These are phyloP conservation scores for Sarcodon sp. DNA, from an alignment of 768 basidiomycete species.

Conservation along the genomic window DNA sequence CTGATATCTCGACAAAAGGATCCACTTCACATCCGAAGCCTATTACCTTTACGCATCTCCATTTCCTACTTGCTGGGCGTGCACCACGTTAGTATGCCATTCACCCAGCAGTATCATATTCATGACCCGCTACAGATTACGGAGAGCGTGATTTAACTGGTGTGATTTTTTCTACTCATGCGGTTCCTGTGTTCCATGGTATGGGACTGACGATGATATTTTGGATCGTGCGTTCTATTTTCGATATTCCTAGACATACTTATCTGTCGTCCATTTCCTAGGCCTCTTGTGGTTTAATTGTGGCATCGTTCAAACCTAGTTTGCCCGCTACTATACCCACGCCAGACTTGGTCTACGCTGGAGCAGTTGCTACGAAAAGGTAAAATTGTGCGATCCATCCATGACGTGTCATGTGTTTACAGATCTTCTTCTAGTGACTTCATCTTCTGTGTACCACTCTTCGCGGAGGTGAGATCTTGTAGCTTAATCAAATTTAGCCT, in stretches of 20 bases:
- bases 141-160: not conserved
- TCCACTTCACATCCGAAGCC: conserved; percentile 18
- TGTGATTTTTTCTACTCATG: not conserved
- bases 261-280: not conserved
- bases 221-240: not conserved
- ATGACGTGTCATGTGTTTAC: not conserved
- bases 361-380: not conserved
- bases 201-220: not conserved
- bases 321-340: not conserved
- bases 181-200: not conserved
- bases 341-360: not conserved
- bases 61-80: conserved; percentile 1
- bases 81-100: not conserved
- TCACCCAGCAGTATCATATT: too few species aligned
- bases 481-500: too few species aligned
- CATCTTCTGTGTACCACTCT: not conserved
- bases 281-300: not conserved
- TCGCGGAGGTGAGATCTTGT: not conserved
- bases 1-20: conserved; percentile 7
- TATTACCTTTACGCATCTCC: conserved; percentile 7
- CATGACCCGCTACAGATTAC: not conserved
- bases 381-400: not conserved
- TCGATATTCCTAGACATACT: not conserved
- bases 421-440: not conserved
- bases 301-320: not conserved